These are phyloP conservation scores for Hypoxylon sp. DNA, from an alignment of 2,329 filamentous ascomycete species.

Conservation along the genomic window DNA sequence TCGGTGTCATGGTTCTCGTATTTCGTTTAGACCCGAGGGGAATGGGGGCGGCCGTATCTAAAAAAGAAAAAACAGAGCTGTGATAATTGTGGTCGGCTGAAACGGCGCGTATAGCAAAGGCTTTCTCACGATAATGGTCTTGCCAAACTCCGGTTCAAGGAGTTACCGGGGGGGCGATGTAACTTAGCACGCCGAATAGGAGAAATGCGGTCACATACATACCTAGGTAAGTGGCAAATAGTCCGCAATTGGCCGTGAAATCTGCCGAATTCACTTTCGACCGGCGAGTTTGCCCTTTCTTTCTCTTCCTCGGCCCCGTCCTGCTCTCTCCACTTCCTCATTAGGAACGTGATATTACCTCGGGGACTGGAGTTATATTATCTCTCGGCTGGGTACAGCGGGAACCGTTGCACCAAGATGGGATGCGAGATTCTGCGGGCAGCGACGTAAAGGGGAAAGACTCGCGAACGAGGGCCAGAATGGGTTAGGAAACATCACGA, in stretches of 20 bases:
- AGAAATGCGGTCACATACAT: background rate
- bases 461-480: slow-evolving; percentile 6
- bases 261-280: slow-evolving; percentile 3
- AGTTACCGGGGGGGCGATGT: background rate
- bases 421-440: slow-evolving; percentile 28
- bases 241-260: background rate
- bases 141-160: background rate
- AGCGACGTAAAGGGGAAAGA: slow-evolving; percentile 23
- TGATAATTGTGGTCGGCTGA: background rate
- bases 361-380: slow-evolving; percentile 5
- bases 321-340: background rate
- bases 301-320: background rate
- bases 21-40: background rate
- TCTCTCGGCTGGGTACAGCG: slow-evolving; percentile 25
- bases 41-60: background rate
- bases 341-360: slow-evolving; percentile 5
- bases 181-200: background rate
- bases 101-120: background rate
- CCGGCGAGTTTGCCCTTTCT: background rate
- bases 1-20: background rate
- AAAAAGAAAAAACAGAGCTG: background rate
- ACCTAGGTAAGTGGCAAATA: background rate
- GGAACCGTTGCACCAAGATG: slow-evolving; percentile 24
- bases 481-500: slow-evolving; percentile 13
- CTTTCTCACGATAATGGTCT: background rate